These are phyloP conservation scores for Termitomyces sp. DNA, from an alignment of 768 basidiomycete species.

Conservation along the genomic window DNA sequence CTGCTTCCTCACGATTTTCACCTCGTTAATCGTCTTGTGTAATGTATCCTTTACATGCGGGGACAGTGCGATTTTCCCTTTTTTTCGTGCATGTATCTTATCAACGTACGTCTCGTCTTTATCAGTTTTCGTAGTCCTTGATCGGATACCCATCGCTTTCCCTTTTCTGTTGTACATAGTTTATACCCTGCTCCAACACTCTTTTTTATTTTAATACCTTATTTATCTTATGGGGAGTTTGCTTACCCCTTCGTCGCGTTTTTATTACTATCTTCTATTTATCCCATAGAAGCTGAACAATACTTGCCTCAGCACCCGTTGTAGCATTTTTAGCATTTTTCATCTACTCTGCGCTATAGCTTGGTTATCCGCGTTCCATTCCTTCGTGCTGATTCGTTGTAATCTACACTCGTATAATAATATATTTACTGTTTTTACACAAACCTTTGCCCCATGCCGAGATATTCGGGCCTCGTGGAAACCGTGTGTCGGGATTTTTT, in stretches of 20 bases:
- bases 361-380: slow-evolving; percentile 12
- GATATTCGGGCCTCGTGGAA: slow-evolving; percentile 9
- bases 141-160: slow-evolving; percentile 14
- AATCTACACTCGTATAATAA: slow-evolving; percentile 12
- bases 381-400: slow-evolving; percentile 9
- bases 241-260: slow-evolving; percentile 15
- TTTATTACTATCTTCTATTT: slow-evolving; percentile 17
- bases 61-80: slow-evolving; percentile 3
- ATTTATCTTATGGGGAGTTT: slow-evolving; percentile 19
- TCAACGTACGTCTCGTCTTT: slow-evolving; percentile 17
- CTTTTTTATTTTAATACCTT: slow-evolving; percentile 9
- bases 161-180: slow-evolving; percentile 28
- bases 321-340: slow-evolving; percentile 16
- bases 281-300: slow-evolving; percentile 18
- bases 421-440: slow-evolving; percentile 4
- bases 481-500: slow-evolving; percentile 8
- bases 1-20: slow-evolving; percentile 17
- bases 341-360: slow-evolving; percentile 6
- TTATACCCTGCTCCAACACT: slow-evolving; percentile 15
- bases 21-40: slow-evolving; percentile 15
- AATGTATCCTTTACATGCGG: slow-evolving; percentile 12
- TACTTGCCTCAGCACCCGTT: slow-evolving; percentile 15
- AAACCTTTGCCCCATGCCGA: neutral
- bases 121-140: slow-evolving; percentile 4
- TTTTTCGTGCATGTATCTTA: slow-evolving; percentile 25